phyloP scores from a whole-genome alignment of 2,329 filamentous ascomycete genomes.

The Westerdykella aurantiaca region DNA sequence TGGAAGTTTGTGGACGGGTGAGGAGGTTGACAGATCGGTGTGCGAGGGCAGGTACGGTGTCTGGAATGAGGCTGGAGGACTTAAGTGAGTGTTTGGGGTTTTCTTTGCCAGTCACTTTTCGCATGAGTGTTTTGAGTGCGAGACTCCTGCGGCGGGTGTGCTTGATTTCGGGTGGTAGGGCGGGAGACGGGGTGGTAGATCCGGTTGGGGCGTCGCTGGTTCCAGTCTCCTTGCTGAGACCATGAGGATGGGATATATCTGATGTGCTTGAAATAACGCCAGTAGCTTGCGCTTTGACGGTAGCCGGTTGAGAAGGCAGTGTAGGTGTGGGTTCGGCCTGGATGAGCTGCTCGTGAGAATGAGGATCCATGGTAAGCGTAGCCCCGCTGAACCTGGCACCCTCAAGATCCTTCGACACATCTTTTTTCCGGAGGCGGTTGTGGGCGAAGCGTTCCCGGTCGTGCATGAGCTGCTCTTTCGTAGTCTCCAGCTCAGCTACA shows the following conservation, averaged over 20 bases:
- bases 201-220: too few relatives aligned
- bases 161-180: conserved; percentile 17
- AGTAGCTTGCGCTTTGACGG: background rate
- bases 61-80: too few relatives aligned
- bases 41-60: too few relatives aligned
- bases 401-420: conserved; percentile 16
- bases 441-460: conserved; percentile 27
- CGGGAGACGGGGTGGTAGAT: background rate
- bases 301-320: background rate
- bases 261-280: conserved; percentile 18
- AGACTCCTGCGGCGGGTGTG: conserved; percentile 15
- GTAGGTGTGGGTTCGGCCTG: conserved; percentile 9
- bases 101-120: conserved; percentile 24
- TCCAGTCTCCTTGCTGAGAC: too few relatives aligned
- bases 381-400: conserved; percentile 29
- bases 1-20: too few relatives aligned
- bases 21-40: too few relatives aligned
- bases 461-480: conserved; percentile 28
- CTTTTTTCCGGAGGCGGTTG: conserved; percentile 18
- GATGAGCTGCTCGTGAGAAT: conserved; percentile 1
- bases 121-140: conserved; percentile 23
- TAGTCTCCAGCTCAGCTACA: conserved; percentile 19
- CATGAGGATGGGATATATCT: background rate
- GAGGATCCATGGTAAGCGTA: conserved; percentile 26
- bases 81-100: background rate